These are phyloP conservation scores for Aegilops longissima DNA, from an alignment of 176 grass and related monocot genomes.

Conservation along the genomic window DNA sequence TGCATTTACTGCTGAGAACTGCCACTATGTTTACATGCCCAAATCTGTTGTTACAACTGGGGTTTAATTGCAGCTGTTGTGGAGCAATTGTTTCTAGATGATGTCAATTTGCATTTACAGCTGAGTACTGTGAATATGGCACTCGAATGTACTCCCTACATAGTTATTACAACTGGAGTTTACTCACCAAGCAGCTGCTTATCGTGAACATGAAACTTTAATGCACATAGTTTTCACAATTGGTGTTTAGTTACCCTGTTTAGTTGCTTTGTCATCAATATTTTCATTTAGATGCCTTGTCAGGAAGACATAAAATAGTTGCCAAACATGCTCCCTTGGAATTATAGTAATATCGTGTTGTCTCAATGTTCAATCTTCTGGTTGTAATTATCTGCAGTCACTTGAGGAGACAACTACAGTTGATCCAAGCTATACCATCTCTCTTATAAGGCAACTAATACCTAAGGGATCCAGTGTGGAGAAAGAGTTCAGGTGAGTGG, in stretches of 20 bases:
- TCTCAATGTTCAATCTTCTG: constrained; percentile 19
- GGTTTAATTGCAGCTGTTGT: too few relatives aligned
- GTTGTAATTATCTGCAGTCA: constrained; percentile 37
- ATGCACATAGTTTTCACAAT: background rate
- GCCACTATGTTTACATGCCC: background rate
- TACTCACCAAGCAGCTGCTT: background rate
- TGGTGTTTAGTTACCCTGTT: background rate
- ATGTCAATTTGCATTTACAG: background rate
- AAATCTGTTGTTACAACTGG: background rate
- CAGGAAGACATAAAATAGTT: background rate
- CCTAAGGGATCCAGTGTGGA: constrained; percentile 51
- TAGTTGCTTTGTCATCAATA: background rate
- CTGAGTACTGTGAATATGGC: background rate
- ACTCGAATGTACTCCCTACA: background rate
- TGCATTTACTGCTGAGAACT: background rate
- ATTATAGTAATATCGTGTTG: background rate
- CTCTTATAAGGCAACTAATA: constrained; percentile 74
- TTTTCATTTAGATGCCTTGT: background rate
- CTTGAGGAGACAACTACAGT: constrained; percentile 70
- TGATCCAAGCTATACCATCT: constrained; percentile 94
- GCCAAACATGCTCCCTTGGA: background rate
- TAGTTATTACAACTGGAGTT: background rate
- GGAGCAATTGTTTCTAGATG: too few relatives aligned
- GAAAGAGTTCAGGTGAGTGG: constrained; percentile 45
- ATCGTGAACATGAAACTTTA: background rate